Base-by-base conservation (phyloP, 805 yeast species). In the Monosporozyma servazzii region DNA sequence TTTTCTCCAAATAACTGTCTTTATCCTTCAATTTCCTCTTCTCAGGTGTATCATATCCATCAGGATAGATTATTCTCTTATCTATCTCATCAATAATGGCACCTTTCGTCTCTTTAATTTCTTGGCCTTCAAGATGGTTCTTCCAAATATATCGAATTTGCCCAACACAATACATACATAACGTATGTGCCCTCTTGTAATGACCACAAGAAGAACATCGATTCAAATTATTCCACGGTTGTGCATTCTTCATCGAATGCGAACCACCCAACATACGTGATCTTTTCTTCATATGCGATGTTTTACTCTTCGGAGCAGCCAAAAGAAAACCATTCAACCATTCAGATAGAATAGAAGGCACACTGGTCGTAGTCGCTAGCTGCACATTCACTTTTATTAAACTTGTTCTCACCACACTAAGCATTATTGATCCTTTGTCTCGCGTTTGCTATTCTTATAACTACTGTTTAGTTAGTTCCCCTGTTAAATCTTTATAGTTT, bases 141-240 rank as follows among this genome's bases (percentile, higher is more conserved):
- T 79, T 84, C 87, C 96, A 88, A 44, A 84, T 74, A 52, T 77
- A 73, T 66, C 80, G 83, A 63, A 93, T 85, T 65, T 89, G 89
- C 31, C 77, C 80, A 52, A 88, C 90, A 72, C 99, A 91, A 63
- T 86, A 79, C 95, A 88, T 88, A 71, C 99, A 91, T 60, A 91
- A 75, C 52, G 89, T 82, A 68, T 93, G 96, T 1, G 93, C 81
- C 63, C 96, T 78, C 71, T 91, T 93, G 60, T 80, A 84, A 55
- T 86, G 84, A 44, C 99, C 99, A 72, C 99, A 91, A 0, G 96
- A 84, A 2, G 98, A 97, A 66, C 99, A 91, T 66, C 95, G 79
- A 55, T 85, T 88, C 62, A 93, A 73, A 64, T 87, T 84, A 51
- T 82, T 78, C 56, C 86, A 75, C 48, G 83, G 82, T 66, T 86